Conservation (phyloP, 345 rosid genomes). For the Boechera stricta region DNA sequence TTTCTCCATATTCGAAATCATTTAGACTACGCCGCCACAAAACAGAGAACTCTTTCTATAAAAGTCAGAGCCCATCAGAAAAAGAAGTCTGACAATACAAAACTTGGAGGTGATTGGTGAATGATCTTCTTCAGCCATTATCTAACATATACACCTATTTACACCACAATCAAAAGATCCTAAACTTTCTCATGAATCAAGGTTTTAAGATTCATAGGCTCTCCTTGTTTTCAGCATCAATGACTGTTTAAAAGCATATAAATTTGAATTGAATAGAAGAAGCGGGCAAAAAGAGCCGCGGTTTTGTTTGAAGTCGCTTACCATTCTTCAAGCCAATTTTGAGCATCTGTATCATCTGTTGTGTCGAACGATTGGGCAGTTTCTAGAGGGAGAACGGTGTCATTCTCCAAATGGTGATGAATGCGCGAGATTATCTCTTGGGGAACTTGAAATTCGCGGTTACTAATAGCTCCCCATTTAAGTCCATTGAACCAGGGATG, state of each 20-base stretch:
- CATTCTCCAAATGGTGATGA: slow-evolving; percentile 54
- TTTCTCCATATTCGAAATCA: not conserved
- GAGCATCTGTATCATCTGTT: slow-evolving; percentile 58
- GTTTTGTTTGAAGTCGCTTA: slow-evolving; percentile 41
- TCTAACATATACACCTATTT: slow-evolving; percentile 41
- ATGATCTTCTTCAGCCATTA: slow-evolving; percentile 31
- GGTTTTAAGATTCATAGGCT: slow-evolving; percentile 29
- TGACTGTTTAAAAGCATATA: slow-evolving; percentile 30
- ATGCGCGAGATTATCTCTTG: slow-evolving; percentile 61
- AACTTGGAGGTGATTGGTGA: slow-evolving; percentile 37
- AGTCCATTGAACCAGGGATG: slow-evolving; percentile 80
- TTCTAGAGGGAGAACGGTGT: slow-evolving; percentile 40
- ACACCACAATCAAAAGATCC: slow-evolving; percentile 33
- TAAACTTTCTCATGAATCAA: slow-evolving; percentile 33
- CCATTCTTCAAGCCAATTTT: slow-evolving; percentile 90
- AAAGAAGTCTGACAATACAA: slow-evolving; percentile 8
- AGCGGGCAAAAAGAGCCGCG: not conserved
- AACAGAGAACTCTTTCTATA: not conserved
- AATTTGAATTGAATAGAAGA: slow-evolving; percentile 10
- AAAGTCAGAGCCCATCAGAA: not conserved
- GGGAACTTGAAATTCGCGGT: slow-evolving; percentile 61
- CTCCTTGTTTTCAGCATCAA: slow-evolving; percentile 33
- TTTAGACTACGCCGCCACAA: not conserved
- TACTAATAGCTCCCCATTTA: slow-evolving; percentile 66
- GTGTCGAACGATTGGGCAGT: slow-evolving; percentile 50